Evolutionary conservation across 768 basidiomycete genomes (phyloP).

Genomic region (Suillus cothurnatus): DNA sequence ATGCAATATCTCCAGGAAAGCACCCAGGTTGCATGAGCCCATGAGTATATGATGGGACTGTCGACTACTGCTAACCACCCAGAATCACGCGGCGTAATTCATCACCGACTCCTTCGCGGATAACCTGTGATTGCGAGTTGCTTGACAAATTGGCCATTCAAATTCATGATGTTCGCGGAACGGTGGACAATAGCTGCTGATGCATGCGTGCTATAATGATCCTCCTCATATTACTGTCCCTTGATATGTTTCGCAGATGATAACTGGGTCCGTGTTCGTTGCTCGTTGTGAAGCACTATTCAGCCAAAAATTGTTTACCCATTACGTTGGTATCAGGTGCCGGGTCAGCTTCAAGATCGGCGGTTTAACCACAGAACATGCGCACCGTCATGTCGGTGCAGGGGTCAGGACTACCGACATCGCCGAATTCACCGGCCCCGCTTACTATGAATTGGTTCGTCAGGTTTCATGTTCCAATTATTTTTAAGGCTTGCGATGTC

Average conservation of each 20-base stretch:
- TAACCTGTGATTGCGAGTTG: background rate
- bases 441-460: conserved; percentile 52
- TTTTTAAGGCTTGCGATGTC: conserved; percentile 45
- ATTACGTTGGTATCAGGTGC: background rate
- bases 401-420: background rate
- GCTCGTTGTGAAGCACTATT: conserved; percentile 42
- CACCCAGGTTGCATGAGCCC: conserved; percentile 61
- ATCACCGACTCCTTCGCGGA: background rate
- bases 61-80: background rate
- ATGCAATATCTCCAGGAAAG: conserved; percentile 56
- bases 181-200: background rate
- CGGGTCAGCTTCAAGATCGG: background rate
- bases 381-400: background rate
- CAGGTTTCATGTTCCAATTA: conserved; percentile 41
- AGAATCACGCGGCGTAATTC: background rate
- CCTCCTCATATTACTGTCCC: conserved; percentile 25
- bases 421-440: conserved; percentile 48
- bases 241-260: background rate
- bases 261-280: background rate
- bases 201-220: background rate
- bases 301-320: conserved; percentile 28
- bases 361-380: background rate
- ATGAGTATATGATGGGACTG: conserved; percentile 22
- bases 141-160: background rate
- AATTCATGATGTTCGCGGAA: conserved; percentile 13